Base-by-base conservation (phyloP, 306 rosid genomes). In the Malus fusca region DNA sequence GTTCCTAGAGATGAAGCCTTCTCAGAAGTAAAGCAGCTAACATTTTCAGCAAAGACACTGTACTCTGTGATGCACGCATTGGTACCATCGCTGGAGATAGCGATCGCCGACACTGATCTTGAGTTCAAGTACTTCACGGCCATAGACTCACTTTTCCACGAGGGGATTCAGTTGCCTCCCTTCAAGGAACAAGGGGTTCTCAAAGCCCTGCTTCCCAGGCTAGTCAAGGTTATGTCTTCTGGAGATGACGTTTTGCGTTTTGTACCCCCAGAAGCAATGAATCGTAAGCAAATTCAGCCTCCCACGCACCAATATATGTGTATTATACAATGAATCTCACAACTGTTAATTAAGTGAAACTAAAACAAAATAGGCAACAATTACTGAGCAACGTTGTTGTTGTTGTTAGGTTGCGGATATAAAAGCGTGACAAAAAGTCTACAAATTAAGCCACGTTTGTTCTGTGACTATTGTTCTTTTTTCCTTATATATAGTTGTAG, bases 1-100 rank as follows among this genome's bases (percentile, higher is more conserved):
- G 97, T 92, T 66, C 97, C 97, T 0, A 80, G 93, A 67, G 97
- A 89, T n/a, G 97, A 92, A 79, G 30, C 71, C 28, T 92, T 92
- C 85, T 74, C 96, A 1, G 86, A 74, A 13, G 53, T 88, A 7
- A 91, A 91, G 80, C 83, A 88, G 69, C 22, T 79, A 0, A 79
- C 91, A 1, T 86, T 88, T 81, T 51, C 77, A 0, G 31, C 86
- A 8, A 89, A 80, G 44, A 0, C 92, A 0, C 1, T 92, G 2
- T 44, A 56, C 26, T 85, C 90, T 0, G 88, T 51, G 58, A 13
- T 89, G 65, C 85, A 88, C 9, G 91, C 85, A 4, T 17, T 92
- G 69, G 19, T 88, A 0, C 95, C 97, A 0, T 58, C 85, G 0
- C 35, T 92, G 12, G 77, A 31, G 76, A 71, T 78, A 0, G 51